phyloP scores from a whole-genome alignment of 2,329 filamentous ascomycete species.

The Lasiodiplodia gonubiensis region DNA sequence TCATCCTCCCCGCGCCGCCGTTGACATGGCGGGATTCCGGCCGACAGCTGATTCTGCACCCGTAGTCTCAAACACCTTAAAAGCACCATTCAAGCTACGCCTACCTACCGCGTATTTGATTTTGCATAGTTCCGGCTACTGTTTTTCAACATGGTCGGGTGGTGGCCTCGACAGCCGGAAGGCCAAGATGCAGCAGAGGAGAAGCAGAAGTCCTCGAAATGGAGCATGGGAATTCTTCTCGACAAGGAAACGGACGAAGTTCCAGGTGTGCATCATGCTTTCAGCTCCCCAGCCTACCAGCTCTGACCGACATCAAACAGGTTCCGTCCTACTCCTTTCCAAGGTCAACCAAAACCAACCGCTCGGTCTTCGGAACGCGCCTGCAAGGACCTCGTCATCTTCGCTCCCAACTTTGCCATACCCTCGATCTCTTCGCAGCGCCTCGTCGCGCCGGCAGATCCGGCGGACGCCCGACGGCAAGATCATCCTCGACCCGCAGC shows the following conservation, averaged over 20 bases:
- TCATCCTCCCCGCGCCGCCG: too few species aligned
- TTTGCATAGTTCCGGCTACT: too few species aligned
- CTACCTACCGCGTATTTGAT: too few species aligned
- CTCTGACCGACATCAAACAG: conserved; percentile 41
- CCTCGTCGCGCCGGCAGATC: conserved; percentile 56
- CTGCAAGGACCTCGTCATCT: conserved; percentile 64
- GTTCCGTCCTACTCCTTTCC: conserved; percentile 66
- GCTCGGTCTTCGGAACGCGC: conserved; percentile 65
- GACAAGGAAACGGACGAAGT: conserved; percentile 83
- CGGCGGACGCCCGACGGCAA: conserved; percentile 78
- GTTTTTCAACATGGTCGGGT: too few species aligned
- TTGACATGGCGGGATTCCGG: too few species aligned
- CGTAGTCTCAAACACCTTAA: too few species aligned
- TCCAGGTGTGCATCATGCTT: too few species aligned
- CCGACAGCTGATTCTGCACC: too few species aligned
- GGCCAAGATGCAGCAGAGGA: not conserved
- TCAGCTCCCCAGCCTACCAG: too few species aligned
- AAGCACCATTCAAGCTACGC: too few species aligned
- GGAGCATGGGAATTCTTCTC: conserved; percentile 78
- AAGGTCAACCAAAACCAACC: conserved; percentile 65
- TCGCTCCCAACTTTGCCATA: conserved; percentile 57
- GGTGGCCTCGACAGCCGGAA: too few species aligned
- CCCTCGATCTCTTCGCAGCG: conserved; percentile 31
- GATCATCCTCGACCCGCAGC: conserved; percentile 89
- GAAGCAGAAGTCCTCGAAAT: conserved; percentile 43